Evolutionary conservation across 2,329 filamentous ascomycete genomes (phyloP), one percentile per base, ranked within the genome.

Genomic region (Ampelomyces quisqualis): DNA sequence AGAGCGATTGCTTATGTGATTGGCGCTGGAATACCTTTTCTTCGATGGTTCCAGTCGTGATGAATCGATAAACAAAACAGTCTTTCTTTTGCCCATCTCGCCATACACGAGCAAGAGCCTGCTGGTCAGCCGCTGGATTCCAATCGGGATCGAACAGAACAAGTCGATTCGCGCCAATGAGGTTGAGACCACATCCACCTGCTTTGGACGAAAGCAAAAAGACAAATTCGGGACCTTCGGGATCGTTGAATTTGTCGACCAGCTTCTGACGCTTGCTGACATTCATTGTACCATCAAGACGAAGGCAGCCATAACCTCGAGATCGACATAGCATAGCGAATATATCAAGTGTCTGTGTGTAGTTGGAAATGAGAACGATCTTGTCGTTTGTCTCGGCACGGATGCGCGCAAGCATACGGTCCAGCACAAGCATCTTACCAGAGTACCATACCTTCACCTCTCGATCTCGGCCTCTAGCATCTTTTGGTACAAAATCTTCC

Each of bases 11-110:
- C 71, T 98, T 98, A 75, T 98, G 94, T 1, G 88, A 95, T 64
- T 98, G 93, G 7, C 94, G 85, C 69, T 98, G 93, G 73, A 98
- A 98, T 55, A 98, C 96, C 73, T 98, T 98, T 70, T 98, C 93
- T 65, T 98, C 93, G 47, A 98, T 98, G 0, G 90, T 96, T 3
- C 93, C 93, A 0, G 94, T 97, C 0, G 90, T 88, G 58, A 98
- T 98, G 72, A 98, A 98, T n/a, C 93, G 87, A 69, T 98, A 98
- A 11, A 98, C 93, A 59, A 98, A 98, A 63, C 93, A 98, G 62
- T 98, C 93, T 65, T 98, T 98, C 77, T 94, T 97, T 70, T 98
- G 93, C 0, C 93, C 93, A 59, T 98, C 93, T 76, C 93, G 88
- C 93, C 93, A 98, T 14, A 98, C 93, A 74, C 93, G 87, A 23